Evolutionary conservation across 2,329 filamentous ascomycete genomes (phyloP), one percentile per base, ranked within the genome.

Genomic region (Exutisphaerella laricina): DNA sequence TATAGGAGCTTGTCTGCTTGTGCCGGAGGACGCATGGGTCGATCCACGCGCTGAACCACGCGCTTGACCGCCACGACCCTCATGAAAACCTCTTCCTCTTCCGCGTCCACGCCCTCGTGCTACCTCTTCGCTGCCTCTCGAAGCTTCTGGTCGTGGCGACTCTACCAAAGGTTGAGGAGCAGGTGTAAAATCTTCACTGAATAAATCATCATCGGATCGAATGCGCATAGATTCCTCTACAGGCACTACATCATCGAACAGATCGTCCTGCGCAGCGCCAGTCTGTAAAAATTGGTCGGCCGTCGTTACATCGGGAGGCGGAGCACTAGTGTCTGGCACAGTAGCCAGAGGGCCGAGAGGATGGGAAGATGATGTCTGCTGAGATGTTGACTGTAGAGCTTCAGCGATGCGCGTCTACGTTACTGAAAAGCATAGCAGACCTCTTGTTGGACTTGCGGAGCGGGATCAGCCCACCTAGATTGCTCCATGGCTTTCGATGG

Each of bases 131-230:
- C 42, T 48, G 26, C 36, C 41, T 41, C 46, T 32, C 43, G 51
- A 30, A 39, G 50, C 29, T 17, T 50, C 50, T 18, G 42, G 38
- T 17, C 41, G 30, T 9, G 49, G 34, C 23, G 37, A 38, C 39
- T 54, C 28, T 1, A 68, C 59, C 7, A 68, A 58, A 2, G 69
- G 66, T 37, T 71, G 63, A 25, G 67, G 57, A 5, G 70, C 63
- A 8, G 70, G 70, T 5, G 64, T 71, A 49, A 73, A 71, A 54
- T 73, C 71, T 42, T 74, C 70, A 54, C 70, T 70, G 58, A 73
- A 73, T 4, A 73, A 61, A 48, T 74, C 70, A 46, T 74, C 71
- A 30, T 69, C 68, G 28, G 67, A 65, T n/a, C 70, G 68, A 1
- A 71, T 70, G 44, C 72, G 70, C 54, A 71, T 70, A 35, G 71